Base-by-base conservation (phyloP, 2,329 filamentous ascomycete genomes). In the Colletotrichum camelliae region DNA sequence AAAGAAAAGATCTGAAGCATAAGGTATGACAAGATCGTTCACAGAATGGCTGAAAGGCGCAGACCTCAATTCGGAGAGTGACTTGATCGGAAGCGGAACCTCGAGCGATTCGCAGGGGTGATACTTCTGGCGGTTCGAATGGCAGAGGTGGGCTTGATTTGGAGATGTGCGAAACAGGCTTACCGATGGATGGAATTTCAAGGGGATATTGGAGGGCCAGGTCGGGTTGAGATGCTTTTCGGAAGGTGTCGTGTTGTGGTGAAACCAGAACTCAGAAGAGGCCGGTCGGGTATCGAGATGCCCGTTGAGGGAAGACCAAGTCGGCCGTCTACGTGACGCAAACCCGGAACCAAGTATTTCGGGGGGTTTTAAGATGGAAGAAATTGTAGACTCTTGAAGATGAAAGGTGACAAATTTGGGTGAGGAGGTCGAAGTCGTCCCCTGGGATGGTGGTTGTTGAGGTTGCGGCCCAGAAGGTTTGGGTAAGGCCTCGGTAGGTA, bases 1-100 rank as follows among this genome's bases (percentile, higher is more conserved):
- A 48, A 12, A 2, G 0, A 4, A 21, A 48, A 2, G 43, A 0
- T 48, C 4, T 4, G 3, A 48, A 12, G n/a, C 1, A 18, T n/a
- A 2, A 21, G 43, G n/a, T 7, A 4, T 48, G n/a, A 48, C 18
- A 2, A 21, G 3, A n/a, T n/a, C 18, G 43, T 21, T 52, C n/a
- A 2, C 21, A 13, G 3, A 48, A 4, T 48, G 18, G 18, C 1
- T 2, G 18, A n/a, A 4, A 48, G 18, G 18, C n/a, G 39, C 39
- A 48, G n/a, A 48, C 39, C 18, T 48, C 2, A n/a, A 4, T 13
- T 52, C 43, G n/a, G 43, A 21, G n/a, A 4, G 43, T 21, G 43
- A 13, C 5, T 48, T 48, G 43, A 0, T 48, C 1, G 39, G 39
- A 33, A 33, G 31, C 31, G 39, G 9, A 5, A 43, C 3, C 37